Evolutionary conservation across 1,139 yeast species (phyloP), one percentile per base, ranked within the genome.

Genomic region (Chernovozyma sophiae-reginae): DNA sequence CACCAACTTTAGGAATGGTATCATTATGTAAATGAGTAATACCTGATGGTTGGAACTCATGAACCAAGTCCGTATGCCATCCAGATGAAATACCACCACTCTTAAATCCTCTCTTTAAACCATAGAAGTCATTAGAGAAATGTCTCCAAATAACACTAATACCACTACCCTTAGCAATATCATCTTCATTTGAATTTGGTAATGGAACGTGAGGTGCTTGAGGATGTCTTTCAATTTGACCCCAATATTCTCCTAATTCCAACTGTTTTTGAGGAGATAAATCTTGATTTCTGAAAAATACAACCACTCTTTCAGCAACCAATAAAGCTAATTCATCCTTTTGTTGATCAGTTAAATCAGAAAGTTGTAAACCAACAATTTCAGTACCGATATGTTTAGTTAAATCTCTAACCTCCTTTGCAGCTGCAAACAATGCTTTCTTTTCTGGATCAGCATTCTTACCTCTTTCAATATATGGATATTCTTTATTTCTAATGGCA

Each of bases 331-430:
- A 62, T 44, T 67, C 82, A 47, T 74, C 81, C 44, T 63, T 67
- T 45, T 75, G 81, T 47, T 74, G 52, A 45, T 74, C 74, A 38
- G 51, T 62, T 43, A 77, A 62, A 25, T 74, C 76, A 14, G 57
- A 53, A 38, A 76, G 56, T 52, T 77, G 80, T 37, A 76, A 53
- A 2, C 79, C 80, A 35, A 72, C 69, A 48, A 77, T 63, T 49
- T 75, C 80, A n/a, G 79, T 74, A 41, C 81, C 81, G 41, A 74
- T 56, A 41, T 70, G 66, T 41, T 67, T 69, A 33, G 79, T 71
- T 44, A 73, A 58, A 41, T 74, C 44, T 30, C 47, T 62, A 15
- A 74, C 77, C 47, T 72, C 72, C 39, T 55, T 64, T 16, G 77
- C 79, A 37, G 77, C 78, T n/a, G 71, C 67, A 32, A 74, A 61